phyloP scores from a whole-genome alignment of 306 rosid species.

The Arachis stenosperma region DNA sequence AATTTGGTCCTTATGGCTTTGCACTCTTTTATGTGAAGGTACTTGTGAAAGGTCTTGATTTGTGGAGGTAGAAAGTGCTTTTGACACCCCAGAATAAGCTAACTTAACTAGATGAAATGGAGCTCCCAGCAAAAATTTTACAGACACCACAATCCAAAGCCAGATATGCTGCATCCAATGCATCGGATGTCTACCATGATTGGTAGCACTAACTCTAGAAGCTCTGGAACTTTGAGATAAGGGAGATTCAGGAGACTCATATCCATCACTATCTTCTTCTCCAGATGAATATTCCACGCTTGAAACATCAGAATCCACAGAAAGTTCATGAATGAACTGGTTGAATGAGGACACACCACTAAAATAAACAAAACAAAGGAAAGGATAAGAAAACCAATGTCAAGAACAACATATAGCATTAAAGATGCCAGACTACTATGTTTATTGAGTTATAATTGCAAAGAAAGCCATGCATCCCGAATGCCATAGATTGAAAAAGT shows the following conservation, averaged over 20 bases:
- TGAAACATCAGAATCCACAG: slow-evolving; percentile 85
- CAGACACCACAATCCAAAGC: slow-evolving; percentile 62
- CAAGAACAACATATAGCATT: slow-evolving; percentile 23
- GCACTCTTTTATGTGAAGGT: slow-evolving; percentile 51
- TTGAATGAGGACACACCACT: slow-evolving; percentile 90
- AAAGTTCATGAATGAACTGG: slow-evolving; percentile 76
- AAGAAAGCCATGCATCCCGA: slow-evolving; percentile 12
- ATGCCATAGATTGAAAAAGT: slow-evolving; percentile 5
- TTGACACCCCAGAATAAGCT: slow-evolving; percentile 39
- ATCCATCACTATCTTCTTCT: slow-evolving; percentile 66
- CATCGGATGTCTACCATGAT: slow-evolving; percentile 44
- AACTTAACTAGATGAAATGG: slow-evolving; percentile 47
- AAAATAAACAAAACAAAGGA: slow-evolving; percentile 56
- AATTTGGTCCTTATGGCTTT: slow-evolving; percentile 67
- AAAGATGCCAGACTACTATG: slow-evolving; percentile 1
- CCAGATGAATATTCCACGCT: slow-evolving; percentile 61
- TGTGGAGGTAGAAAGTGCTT: slow-evolving; percentile 39
- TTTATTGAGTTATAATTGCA: neutral
- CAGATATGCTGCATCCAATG: slow-evolving; percentile 57
- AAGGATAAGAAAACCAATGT: slow-evolving; percentile 34
- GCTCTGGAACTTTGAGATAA: slow-evolving; percentile 66
- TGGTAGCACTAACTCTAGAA: slow-evolving; percentile 52
- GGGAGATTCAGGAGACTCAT: slow-evolving; percentile 57
- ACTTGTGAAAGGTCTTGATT: slow-evolving; percentile 38
- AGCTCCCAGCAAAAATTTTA: slow-evolving; percentile 59